phyloP scores from a whole-genome alignment of 345 rosid genomes.

The Nephelium lappaceum region DNA sequence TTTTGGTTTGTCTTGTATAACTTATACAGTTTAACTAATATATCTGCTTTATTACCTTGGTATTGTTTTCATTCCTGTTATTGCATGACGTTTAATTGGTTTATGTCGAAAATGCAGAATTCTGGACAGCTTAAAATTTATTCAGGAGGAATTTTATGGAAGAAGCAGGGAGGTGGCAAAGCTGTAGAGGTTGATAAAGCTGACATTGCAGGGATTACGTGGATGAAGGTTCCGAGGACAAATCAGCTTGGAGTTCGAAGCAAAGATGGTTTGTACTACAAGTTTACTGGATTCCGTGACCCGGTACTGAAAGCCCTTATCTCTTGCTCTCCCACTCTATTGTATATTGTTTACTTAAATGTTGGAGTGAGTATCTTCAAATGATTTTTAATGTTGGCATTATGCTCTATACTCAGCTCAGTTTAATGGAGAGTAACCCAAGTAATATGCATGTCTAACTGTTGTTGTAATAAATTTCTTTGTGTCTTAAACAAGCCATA shows the following conservation, averaged over 20 bases:
- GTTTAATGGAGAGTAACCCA: background rate
- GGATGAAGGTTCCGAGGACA: slow-evolving; percentile 90
- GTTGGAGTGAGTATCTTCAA: background rate
- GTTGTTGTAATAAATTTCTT: background rate
- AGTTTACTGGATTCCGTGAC: slow-evolving; percentile 88
- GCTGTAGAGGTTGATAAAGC: slow-evolving; percentile 89
- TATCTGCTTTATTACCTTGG: background rate
- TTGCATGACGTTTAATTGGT: background rate
- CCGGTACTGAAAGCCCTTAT: slow-evolving; percentile 48
- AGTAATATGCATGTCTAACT: background rate
- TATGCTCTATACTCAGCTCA: background rate
- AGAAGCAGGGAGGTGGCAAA: slow-evolving; percentile 97
- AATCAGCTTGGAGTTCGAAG: slow-evolving; percentile 79
- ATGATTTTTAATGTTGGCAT: background rate
- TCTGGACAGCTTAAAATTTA: slow-evolving; percentile 78
- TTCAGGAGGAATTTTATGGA: slow-evolving; percentile 86
- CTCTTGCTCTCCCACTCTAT: background rate
- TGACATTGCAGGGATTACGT: slow-evolving; percentile 69
- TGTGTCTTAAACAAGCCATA: background rate
- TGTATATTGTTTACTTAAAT: background rate
- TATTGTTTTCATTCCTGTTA: background rate
- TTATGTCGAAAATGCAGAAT: slow-evolving; percentile 51
- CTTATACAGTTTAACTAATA: background rate
- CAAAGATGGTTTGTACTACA: slow-evolving; percentile 83
- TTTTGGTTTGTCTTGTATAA: background rate